Evolutionary conservation across 305 asterid species (phyloP).

Genomic region (Fraxinus paxiana): DNA sequence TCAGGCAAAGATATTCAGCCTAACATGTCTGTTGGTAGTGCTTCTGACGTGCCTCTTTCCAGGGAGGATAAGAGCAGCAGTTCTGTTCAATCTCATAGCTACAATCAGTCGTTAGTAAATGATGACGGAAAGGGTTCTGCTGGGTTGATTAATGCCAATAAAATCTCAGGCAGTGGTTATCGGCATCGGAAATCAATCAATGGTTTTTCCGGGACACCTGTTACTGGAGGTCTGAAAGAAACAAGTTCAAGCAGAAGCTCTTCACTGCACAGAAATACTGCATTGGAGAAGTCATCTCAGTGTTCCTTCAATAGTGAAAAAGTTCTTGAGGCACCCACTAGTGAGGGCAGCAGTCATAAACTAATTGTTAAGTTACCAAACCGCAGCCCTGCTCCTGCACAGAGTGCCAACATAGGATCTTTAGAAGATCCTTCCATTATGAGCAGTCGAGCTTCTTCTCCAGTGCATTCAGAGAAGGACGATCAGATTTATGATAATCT

Average conservation of each 20-base stretch:
- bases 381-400: constrained; percentile 48
- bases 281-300: constrained; percentile 43
- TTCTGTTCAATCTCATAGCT: constrained; percentile 47
- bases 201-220: constrained; percentile 32
- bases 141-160: constrained; percentile 35
- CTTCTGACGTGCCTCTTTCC: constrained; percentile 34
- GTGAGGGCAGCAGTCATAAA: constrained; percentile 47
- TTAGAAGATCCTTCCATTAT: constrained; percentile 41
- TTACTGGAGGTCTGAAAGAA: constrained; percentile 49
- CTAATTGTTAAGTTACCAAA: constrained; percentile 56
- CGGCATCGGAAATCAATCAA: constrained; percentile 32
- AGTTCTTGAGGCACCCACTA: constrained; percentile 34
- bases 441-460: constrained; percentile 57
- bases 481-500: constrained; percentile 38
- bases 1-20: constrained; percentile 49
- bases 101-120: constrained; percentile 35
- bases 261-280: constrained; percentile 32
- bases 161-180: constrained; percentile 32
- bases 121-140: constrained; percentile 46
- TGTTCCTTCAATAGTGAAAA: constrained; percentile 36
- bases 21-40: constrained; percentile 32
- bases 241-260: constrained; percentile 36
- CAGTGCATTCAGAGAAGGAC: constrained; percentile 40
- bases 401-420: constrained; percentile 43
- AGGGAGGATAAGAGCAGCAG: constrained; percentile 56